Base-by-base conservation (phyloP, 441 rosid species). In the Theobroma grandiflorum region DNA sequence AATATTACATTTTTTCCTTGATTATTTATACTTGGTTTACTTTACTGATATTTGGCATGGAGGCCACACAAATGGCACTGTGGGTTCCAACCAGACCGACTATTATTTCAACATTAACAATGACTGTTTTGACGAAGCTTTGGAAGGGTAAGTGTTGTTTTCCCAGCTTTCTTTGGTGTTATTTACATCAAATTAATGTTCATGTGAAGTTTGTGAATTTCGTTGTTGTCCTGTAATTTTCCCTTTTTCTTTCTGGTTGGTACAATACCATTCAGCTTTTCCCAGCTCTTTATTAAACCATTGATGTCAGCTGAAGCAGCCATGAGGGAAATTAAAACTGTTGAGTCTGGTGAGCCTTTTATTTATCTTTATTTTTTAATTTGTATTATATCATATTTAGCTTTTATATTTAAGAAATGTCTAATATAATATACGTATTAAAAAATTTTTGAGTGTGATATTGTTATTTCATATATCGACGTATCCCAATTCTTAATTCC, bases 251-350 rank as follows among this genome's bases (percentile, higher is more conserved):
- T 8, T 42, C 6, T 42, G 6, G 1, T 42, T 42, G 45, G 45
- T 8, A 3, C 45, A 50, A 16, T 81, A 53, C 37, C 72, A 20
- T 76, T 76, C 94, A 97, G 98, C 82, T 97, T 95, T 72, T 91
- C 97, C 0, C 98, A 95, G 81, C 91, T 97, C 88, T 97, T 97
- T 82, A 86, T 94, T 64, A 91, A 93, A 74, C 99, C 98, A 57
- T 89, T 97, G 84, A 94, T 97, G 97, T 91, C 98, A 14, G 91
- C 96, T 72, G 99, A 97, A 75, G 99, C 98, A 50, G 94, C 98
- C 43, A 90, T 38, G 65, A 91, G 98, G 85, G 98, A 97, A 84
- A 94, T 93, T 47, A 97, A 93, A 83, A 97, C 95, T 9, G 98
- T 97, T 69, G 98, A 95, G 86, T 97, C 98, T 87, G 98, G 98